Evolutionary conservation across 129 eudicot species (phyloP), one percentile per base, ranked within the genome.

Genomic region (Artemisia tridentata): DNA sequence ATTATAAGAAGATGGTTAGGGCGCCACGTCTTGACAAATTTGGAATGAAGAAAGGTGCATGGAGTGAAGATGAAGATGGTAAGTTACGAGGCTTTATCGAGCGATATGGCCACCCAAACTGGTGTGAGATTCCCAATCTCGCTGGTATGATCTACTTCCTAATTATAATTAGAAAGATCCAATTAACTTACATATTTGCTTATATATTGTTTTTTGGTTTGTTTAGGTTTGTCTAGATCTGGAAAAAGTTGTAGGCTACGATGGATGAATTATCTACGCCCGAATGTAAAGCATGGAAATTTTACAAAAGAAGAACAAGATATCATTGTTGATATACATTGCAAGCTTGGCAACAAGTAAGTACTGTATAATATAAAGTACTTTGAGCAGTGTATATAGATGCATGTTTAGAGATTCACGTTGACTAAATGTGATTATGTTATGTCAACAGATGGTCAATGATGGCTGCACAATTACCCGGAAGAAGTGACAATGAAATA

Each of bases 401-500:
- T n/a, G n/a, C n/a, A 23, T 50, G 55, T 50, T 50, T 50, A 12
- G 18, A 15, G 19, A 51, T 13, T 3, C 56, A 15, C 7, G 3
- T 50, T 25, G 48, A 45, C 41, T 68, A 68, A 68, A 25, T 13
- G 11, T 14, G 25, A 29, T 31, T 20, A 0, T 9, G 16, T 29
- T 69, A 10, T 69, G 17, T 53, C n/a, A 5, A 27, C 23, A 82
- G 86, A 58, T 82, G 86, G 86, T 78, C 86, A 5, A 47, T 57
- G 52, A 82, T 82, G 48, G 82, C 86, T 23, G 64, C 69, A 68
- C 56, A 43, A 48, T 66, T 82, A 67, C 82, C 82, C 3, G 86
- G 86, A 55, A 69, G 86, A 65, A 82, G 80, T 10, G 86, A 82
- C 38, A 82, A 82, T 16, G 86, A 78, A 49, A 73, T 82, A 7